phyloP scores from a whole-genome alignment of 2,329 filamentous ascomycete species.

The Aureobasidium vineae region DNA sequence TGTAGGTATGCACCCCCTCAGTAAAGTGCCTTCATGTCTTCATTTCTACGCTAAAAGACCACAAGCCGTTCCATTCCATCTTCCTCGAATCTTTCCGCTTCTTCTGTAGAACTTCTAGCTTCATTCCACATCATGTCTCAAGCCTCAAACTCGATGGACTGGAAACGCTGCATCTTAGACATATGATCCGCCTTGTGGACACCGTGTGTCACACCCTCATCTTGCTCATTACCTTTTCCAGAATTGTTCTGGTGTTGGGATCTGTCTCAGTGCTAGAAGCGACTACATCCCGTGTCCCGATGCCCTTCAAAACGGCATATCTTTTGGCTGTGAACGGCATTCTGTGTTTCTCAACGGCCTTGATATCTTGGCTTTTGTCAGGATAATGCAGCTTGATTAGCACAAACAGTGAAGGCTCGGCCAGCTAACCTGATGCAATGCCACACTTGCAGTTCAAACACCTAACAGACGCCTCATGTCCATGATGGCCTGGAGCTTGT shows the following conservation, averaged over 20 bases:
- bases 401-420: not conserved
- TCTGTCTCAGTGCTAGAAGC: slow-evolving; percentile 1
- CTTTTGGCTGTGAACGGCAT: not conserved
- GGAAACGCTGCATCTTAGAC: slow-evolving; percentile 14
- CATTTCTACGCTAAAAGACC: too few species aligned
- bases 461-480: not conserved
- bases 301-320: not conserved
- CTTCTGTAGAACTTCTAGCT: slow-evolving; percentile 9
- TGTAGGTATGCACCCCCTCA: not conserved
- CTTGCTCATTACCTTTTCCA: not conserved
- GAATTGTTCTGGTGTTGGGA: slow-evolving; percentile 1
- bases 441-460: not conserved
- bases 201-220: not conserved
- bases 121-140: not conserved
- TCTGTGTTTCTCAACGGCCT: not conserved
- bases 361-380: not conserved
- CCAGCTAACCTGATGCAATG: not conserved
- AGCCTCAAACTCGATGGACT: not conserved
- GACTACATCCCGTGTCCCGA: not conserved
- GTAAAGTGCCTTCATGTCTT: too few species aligned
- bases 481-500: not conserved
- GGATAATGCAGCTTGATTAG: not conserved
- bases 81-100: not conserved
- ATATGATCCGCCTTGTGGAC: slow-evolving; percentile 5
- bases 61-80: not conserved